Evolutionary conservation across 1,139 yeast species (phyloP).

Genomic region (Debaryomyces robertsiae): DNA sequence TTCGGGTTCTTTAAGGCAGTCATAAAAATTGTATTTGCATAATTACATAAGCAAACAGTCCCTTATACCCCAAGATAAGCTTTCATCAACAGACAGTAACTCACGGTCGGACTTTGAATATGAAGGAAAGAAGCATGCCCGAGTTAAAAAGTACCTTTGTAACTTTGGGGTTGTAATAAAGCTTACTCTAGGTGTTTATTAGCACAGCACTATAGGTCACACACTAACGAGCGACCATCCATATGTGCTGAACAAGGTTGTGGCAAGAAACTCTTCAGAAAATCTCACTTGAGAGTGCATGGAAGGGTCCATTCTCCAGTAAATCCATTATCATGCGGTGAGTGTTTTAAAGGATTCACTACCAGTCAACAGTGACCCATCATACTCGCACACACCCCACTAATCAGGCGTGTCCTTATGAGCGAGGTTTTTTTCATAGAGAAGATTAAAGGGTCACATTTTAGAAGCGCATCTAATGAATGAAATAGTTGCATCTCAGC

Average conservation of each 20-base stretch:
- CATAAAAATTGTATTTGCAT: no score
- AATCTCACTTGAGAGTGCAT: constrained; percentile 20
- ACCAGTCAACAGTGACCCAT: constrained; percentile 17
- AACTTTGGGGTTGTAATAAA: constrained; percentile 25
- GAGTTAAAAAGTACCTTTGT: constrained; percentile 16
- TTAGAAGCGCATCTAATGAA: not conserved
- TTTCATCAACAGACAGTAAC: no score
- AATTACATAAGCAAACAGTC: no score
- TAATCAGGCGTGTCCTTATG: not conserved
- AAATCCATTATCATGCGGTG: constrained; percentile 18
- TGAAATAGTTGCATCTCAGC: not conserved
- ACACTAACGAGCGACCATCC: constrained; percentile 21
- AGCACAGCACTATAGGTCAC: constrained; percentile 21
- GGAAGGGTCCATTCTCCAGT: constrained; percentile 15
- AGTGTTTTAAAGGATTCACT: constrained; percentile 20
- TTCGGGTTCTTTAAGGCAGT: no score
- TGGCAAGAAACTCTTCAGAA: constrained; percentile 18
- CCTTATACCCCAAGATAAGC: no score
- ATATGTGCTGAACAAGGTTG: constrained; percentile 16
- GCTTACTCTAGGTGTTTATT: constrained; percentile 19
- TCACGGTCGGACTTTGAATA: no score
- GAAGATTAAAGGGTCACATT: not conserved
- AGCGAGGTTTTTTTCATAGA: not conserved
- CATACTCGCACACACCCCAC: constrained; percentile 20
- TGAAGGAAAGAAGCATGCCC: not conserved